Evolutionary conservation across 2,329 filamentous ascomycete genomes (phyloP).

Genomic region (Xylaria hypoxylon): DNA sequence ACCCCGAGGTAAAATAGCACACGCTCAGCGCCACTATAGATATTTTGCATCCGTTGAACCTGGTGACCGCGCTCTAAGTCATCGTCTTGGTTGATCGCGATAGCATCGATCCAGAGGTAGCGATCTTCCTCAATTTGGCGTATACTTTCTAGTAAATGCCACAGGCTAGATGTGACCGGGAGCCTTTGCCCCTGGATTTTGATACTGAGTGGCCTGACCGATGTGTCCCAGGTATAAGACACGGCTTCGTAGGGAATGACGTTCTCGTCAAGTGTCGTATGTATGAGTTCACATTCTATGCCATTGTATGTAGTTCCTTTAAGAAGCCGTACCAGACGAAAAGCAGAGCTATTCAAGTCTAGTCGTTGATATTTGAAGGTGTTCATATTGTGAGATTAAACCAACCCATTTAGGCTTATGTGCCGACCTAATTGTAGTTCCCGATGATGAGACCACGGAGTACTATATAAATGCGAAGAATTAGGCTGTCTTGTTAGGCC

Average conservation of each 20-base stretch:
- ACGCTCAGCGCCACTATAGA: conserved; percentile 26
- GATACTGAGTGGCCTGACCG: neutral
- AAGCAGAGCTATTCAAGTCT: conserved; percentile 27
- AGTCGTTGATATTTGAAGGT: conserved; percentile 24
- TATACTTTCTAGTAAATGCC: conserved; percentile 8
- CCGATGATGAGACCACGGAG: no score
- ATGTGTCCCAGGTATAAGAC: conserved; percentile 33
- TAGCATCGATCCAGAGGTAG: conserved; percentile 35
- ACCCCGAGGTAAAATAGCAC: conserved; percentile 30
- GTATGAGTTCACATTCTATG: conserved; percentile 29
- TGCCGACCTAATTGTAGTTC: no score
- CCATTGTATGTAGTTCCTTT: neutral
- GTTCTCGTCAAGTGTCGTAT: conserved; percentile 30
- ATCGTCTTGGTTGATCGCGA: conserved; percentile 33
- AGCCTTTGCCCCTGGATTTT: conserved; percentile 7
- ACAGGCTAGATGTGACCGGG: conserved; percentile 26
- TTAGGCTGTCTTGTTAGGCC: no score
- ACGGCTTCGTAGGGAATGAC: conserved; percentile 33
- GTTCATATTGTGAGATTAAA: conserved; percentile 10
- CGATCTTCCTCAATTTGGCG: conserved; percentile 12
- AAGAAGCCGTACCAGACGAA: conserved; percentile 29
- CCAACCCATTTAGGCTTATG: neutral
- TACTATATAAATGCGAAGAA: no score
- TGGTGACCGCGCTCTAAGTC: conserved; percentile 26
- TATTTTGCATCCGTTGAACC: conserved; percentile 30